These are phyloP conservation scores for Trichosporon asahii DNA, from an alignment of 1,284 basidiomycete genomes.

Conservation along the genomic window DNA sequence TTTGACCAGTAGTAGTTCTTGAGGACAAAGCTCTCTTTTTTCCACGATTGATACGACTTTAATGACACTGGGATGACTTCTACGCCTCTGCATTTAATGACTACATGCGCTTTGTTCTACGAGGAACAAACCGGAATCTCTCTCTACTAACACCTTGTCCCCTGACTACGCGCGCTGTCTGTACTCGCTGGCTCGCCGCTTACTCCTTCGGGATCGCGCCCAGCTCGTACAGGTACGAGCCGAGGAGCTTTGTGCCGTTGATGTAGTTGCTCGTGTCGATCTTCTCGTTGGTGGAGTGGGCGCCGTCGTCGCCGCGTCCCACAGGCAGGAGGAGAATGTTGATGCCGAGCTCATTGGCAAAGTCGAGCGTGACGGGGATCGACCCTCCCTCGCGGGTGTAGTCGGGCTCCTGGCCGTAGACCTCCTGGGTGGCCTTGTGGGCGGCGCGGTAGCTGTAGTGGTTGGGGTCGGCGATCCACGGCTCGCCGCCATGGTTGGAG, in stretches of 20 bases:
- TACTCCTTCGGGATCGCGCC: slow-evolving; percentile 48
- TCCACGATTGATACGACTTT: not conserved
- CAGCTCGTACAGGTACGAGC: slow-evolving; percentile 78
- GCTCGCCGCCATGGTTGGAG: slow-evolving; percentile 74
- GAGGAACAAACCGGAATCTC: too few relatives aligned
- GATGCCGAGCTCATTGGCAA: slow-evolving; percentile 75
- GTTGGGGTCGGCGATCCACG: slow-evolving; percentile 65
- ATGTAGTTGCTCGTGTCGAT: slow-evolving; percentile 91
- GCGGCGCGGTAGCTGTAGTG: slow-evolving; percentile 98
- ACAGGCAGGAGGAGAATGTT: slow-evolving; percentile 82
- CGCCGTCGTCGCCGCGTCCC: slow-evolving; percentile 89
- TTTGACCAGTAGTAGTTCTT: not conserved
- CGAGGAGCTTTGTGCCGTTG: slow-evolving; percentile 70
- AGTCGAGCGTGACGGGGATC: slow-evolving; percentile 93
- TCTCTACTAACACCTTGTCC: too few relatives aligned
- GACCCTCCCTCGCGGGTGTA: slow-evolving; percentile 89
- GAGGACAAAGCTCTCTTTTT: not conserved
- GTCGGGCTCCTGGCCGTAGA: slow-evolving; percentile 81
- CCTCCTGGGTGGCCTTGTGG: slow-evolving; percentile 64
- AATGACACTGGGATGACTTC: not conserved
- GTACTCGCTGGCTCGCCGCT: not conserved
- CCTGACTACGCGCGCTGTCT: not conserved
- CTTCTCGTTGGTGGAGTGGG: slow-evolving; percentile 87
- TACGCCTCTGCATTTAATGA: slow-evolving; percentile 2
- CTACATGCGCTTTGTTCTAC: not conserved